Evolutionary conservation across 2,329 filamentous ascomycete species (phyloP).

Genomic region (Cadophora sp.): DNA sequence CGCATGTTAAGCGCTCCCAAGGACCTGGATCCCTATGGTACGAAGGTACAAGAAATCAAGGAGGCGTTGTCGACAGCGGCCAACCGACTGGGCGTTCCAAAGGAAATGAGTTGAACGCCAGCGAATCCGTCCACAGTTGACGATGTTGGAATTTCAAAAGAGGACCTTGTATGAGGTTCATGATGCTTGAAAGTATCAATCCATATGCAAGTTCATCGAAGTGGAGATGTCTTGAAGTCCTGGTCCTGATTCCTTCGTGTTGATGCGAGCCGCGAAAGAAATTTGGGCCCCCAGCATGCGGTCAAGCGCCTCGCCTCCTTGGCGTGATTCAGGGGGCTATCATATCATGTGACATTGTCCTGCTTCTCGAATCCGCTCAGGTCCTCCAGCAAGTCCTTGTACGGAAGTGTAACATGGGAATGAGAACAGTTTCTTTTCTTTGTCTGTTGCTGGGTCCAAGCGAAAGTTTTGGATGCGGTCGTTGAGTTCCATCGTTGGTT

Average conservation of each 20-base stretch:
- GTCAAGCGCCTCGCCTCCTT: background rate
- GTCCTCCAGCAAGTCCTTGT: no score
- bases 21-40: background rate
- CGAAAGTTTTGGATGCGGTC: background rate
- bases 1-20: slow-evolving; percentile 12
- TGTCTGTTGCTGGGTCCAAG: background rate
- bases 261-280: slow-evolving; percentile 2
- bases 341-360: background rate
- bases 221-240: background rate
- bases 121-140: background rate
- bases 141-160: background rate
- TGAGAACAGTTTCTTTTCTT: background rate
- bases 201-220: background rate
- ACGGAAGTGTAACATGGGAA: no score
- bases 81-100: slow-evolving; percentile 3
- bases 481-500: background rate
- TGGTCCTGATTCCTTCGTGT: background rate
- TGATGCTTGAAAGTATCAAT: background rate
- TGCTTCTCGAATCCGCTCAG: background rate
- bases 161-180: background rate
- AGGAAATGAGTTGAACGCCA: background rate
- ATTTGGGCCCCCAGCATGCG: background rate
- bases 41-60: background rate
- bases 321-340: background rate
- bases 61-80: background rate